phyloP scores from a whole-genome alignment of 1,284 basidiomycete genomes.

The Stereum hirsutum region DNA sequence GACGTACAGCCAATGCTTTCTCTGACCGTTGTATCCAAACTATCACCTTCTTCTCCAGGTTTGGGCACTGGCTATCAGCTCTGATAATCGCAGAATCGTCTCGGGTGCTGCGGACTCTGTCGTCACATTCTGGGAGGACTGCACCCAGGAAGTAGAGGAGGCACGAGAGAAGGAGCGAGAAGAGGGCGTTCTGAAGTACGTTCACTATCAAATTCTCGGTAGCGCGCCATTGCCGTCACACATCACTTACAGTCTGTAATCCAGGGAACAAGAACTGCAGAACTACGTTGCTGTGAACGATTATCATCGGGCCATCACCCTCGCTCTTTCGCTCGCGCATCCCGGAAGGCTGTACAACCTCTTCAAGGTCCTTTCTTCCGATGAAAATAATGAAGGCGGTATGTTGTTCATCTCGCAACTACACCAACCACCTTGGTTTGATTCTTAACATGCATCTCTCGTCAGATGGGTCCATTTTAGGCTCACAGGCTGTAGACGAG shows the following conservation, averaged over 20 bases:
- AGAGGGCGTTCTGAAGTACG: constrained; percentile 71
- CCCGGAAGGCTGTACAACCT: constrained; percentile 82
- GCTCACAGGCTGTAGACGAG: constrained; percentile 66
- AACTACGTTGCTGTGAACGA: constrained; percentile 88
- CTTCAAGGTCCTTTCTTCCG: constrained; percentile 56
- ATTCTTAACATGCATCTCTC: neutral
- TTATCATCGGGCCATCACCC: constrained; percentile 84
- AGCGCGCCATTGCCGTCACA: neutral
- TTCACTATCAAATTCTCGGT: constrained; percentile 7
- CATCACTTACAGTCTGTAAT: constrained; percentile 4
- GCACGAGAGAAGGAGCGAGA: constrained; percentile 68
- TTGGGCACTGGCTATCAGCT: constrained; percentile 83
- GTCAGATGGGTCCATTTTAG: constrained; percentile 34
- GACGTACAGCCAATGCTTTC: constrained; percentile 1
- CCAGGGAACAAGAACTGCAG: constrained; percentile 89
- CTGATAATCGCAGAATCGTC: constrained; percentile 74
- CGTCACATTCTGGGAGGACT: constrained; percentile 92
- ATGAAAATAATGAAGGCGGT: constrained; percentile 16
- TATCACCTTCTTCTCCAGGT: constrained; percentile 41
- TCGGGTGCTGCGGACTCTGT: constrained; percentile 94
- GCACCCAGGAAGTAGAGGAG: constrained; percentile 70
- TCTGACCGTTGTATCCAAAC: constrained; percentile 1
- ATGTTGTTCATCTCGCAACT: neutral
- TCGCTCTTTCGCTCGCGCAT: constrained; percentile 89
- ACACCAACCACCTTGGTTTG: neutral